Base-by-base conservation (phyloP, 441 rosid genomes). In the Erodium moschatum region DNA sequence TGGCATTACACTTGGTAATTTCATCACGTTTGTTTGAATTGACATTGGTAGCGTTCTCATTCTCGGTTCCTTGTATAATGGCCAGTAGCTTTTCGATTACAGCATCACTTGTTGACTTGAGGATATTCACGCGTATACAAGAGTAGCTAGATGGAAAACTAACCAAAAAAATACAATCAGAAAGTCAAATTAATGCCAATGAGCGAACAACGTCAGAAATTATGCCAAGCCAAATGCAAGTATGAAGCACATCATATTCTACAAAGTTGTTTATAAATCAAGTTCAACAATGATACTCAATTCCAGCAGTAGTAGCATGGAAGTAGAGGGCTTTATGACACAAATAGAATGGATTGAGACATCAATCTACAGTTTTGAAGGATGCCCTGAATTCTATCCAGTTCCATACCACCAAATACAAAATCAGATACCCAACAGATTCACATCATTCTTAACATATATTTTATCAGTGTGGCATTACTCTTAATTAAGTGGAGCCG, bases 111-210 rank as follows among this genome's bases (percentile, higher is more conserved):
- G 94, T 81, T 20, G 94, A 73, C 77, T 81, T 86, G 38, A 91
- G 83, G 6, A 86, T 84, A 72, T 94, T 94, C 72, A 91, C 94
- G 1, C 97, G 94, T 67, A 94, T 81, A 74, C 97, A 94, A 21
- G 97, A 89, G 81, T 89, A 89, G 68, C 89, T 69, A 2, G 97
- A 89, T 0, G 98, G 97, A 1, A 80, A 85, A 87, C 98, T 91
- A 77, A 35, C 31, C 31, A 35, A 35, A 35, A 35, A 35, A 35
- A 6, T 10, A 20, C 48, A 64, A 69, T 11, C 56, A 44, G 46
- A 67, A 46, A 21, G 66, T 62, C 19, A 64, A 65, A 20, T 19
- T 18, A 69, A 20, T 9, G 48, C 27, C 15, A 71, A 31, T 31
- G 35, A 56, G 6, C 44, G 24, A 72, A 70, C 6, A 42, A n/a